Evolutionary conservation across 768 basidiomycete species (phyloP).

Genomic region (Strobilomyces confusus): DNA sequence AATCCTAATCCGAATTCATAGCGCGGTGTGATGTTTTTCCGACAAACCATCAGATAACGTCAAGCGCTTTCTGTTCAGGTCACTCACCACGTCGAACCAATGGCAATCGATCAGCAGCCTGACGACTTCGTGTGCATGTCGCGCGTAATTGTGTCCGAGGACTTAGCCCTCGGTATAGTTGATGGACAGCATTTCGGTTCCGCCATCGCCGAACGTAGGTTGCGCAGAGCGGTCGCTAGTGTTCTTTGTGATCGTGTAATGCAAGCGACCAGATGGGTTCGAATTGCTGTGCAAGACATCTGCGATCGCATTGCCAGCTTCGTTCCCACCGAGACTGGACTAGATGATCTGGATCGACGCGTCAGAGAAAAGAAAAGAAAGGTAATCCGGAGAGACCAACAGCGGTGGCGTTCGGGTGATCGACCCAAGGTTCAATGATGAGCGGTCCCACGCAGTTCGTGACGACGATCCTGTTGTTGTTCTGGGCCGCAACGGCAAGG

Average conservation of each 20-base stretch:
- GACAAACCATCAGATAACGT: background rate
- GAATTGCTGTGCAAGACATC: conserved; percentile 75
- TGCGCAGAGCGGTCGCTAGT: conserved; percentile 48
- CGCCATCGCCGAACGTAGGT: conserved; percentile 24
- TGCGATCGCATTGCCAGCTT: conserved; percentile 72
- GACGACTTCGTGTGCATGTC: background rate
- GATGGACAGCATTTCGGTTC: conserved; percentile 40
- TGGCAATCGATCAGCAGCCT: conserved; percentile 70
- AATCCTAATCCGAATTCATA: too few species aligned
- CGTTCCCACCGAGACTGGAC: conserved; percentile 63
- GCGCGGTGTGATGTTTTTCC: conserved; percentile 71
- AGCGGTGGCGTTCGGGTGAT: conserved; percentile 68
- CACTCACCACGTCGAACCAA: conserved; percentile 60
- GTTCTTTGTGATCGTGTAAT: conserved; percentile 68
- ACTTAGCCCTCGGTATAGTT: conserved; percentile 54
- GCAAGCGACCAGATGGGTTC: conserved; percentile 72
- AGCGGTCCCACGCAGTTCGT: conserved; percentile 76
- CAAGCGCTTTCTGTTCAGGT: background rate
- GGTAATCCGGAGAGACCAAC: conserved; percentile 42
- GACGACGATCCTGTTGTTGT: too few species aligned
- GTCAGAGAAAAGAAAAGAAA: conserved; percentile 2
- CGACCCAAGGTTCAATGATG: conserved; percentile 64
- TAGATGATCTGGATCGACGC: conserved; percentile 37
- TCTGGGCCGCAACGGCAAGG: too few species aligned
- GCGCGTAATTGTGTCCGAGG: background rate